Evolutionary conservation across 768 basidiomycete genomes (phyloP), one percentile per base, ranked within the genome.

Genomic region (Pleurotus djamor): DNA sequence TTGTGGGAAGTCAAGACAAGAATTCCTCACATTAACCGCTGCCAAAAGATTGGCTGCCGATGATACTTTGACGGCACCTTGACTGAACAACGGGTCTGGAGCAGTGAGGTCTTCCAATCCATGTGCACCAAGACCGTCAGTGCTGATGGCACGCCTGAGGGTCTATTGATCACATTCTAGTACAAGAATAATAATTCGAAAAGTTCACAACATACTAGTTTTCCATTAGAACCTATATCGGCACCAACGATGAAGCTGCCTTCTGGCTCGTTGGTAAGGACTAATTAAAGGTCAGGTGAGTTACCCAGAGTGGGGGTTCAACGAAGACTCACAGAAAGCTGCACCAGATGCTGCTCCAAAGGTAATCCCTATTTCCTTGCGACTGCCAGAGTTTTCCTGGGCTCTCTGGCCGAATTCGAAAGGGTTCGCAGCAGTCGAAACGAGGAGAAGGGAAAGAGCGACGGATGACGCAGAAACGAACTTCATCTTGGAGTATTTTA

Each of bases 191-290:
- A 38, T 3, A 17, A 47, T 17, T 37, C 28, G 43, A 13, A 2
- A 49, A 54, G 5, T 17, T 33, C 35, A 16, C 8, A 3, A 48
- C 72, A 38, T 47, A 80, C 79, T 66, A 79, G 59, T 58, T 68
- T 74, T 8, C 81, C 81, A 60, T 80, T 72, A 13, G 65, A 47
- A n/a, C 70, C 73, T 51, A 83, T 76, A 41, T 73, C 69, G 13
- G 76, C 73, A 1, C 79, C 71, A 34, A 83, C 69, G 41, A 83
- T 64, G 58, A 72, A 74, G 67, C 83, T 82, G 16, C 76, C 78
- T 36, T 63, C 61, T 4, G 77, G 74, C 51, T 81, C 78, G 62
- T 83, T 83, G 38, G 80, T 80, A 35, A 82, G 77, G 66, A 82
- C 81, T 83, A 48, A 7, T 13, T 13, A 8, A 28, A 28, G 28